phyloP scores from a whole-genome alignment of 257 asterid species.

The Oldenlandia corymbosa region DNA sequence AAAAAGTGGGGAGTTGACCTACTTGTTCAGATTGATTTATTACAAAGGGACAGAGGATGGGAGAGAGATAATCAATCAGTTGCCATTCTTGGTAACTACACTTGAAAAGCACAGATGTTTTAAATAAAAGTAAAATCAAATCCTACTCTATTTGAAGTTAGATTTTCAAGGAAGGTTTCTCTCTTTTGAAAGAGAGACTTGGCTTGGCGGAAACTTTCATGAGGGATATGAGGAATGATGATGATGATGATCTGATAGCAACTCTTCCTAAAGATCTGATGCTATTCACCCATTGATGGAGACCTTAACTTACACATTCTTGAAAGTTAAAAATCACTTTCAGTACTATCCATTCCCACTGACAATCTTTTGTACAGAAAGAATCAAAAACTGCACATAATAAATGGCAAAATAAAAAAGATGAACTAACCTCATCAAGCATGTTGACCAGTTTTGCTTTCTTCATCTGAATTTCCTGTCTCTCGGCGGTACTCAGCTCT shows the following conservation, averaged over 20 bases:
- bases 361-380: too few species aligned
- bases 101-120: not conserved
- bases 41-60: too few species aligned
- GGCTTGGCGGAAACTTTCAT: slow-evolving; percentile 25
- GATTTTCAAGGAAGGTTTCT: slow-evolving; percentile 12
- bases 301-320: slow-evolving; percentile 12
- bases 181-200: slow-evolving; percentile 23
- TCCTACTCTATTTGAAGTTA: not conserved
- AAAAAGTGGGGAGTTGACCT: slow-evolving; percentile 4
- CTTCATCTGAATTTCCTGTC: slow-evolving; percentile 96
- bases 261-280: slow-evolving; percentile 21
- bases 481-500: slow-evolving; percentile 72
- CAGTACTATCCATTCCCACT: not conserved
- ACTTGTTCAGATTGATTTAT: not conserved
- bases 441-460: slow-evolving; percentile 90
- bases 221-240: too few species aligned
- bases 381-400: too few species aligned
- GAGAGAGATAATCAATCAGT: not conserved
- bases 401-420: slow-evolving; percentile 1
- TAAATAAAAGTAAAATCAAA: not conserved
- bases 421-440: slow-evolving; percentile 88
- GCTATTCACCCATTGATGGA: slow-evolving; percentile 21
- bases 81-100: not conserved
- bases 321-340: slow-evolving; percentile 5
- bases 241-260: slow-evolving; percentile 23